Percentiles rank a stretch among this genome's conserved stretches.
These are phyloP conservation scores for Sugiyamaella chiloensis DNA, from an alignment of 805 yeast species.

Conservation along the genomic window DNA sequence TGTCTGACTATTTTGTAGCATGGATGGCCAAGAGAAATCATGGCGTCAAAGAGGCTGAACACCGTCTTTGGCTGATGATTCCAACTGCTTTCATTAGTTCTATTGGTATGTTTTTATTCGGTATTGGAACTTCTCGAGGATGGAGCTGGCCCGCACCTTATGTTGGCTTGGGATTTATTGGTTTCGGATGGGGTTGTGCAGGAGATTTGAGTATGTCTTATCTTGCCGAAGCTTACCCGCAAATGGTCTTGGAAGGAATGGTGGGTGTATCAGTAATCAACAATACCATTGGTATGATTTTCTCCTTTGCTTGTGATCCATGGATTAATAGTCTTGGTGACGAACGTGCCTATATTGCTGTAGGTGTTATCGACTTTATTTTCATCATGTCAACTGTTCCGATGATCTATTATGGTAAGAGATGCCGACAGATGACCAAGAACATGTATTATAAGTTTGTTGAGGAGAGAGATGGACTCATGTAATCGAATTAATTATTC, in stretches of 20 bases:
- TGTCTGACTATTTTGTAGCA: conserved; percentile 55
- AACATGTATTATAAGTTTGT: conserved; percentile 20
- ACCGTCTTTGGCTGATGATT: conserved; percentile 50
- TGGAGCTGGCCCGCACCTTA: conserved; percentile 55
- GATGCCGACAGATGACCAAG: conserved; percentile 41
- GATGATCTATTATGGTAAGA: conserved; percentile 57
- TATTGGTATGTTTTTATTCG: conserved; percentile 55
- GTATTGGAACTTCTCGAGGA: conserved; percentile 55
- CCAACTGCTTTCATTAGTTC: conserved; percentile 52
- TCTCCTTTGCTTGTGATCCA: conserved; percentile 57
- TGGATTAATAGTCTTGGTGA: conserved; percentile 52
- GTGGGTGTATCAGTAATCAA: conserved; percentile 56
- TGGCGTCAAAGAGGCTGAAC: conserved; percentile 55
- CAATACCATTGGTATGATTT: conserved; percentile 58
- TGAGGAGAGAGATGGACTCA: conserved; percentile 19
- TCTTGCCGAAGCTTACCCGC: conserved; percentile 53
- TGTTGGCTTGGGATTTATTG: conserved; percentile 55
- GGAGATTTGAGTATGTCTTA: conserved; percentile 59
- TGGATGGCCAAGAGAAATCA: conserved; percentile 49
- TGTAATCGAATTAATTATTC: background rate
- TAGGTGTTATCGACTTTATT: conserved; percentile 53
- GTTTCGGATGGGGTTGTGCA: conserved; percentile 54
- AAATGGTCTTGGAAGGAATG: conserved; percentile 52
- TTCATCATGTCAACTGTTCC: conserved; percentile 56
- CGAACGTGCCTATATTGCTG: conserved; percentile 53